Percentiles rank a stretch among this genome's conserved stretches.
Conservation (phyloP, 108 stramenopile genomes). For the Skeletonema costatum region DNA sequence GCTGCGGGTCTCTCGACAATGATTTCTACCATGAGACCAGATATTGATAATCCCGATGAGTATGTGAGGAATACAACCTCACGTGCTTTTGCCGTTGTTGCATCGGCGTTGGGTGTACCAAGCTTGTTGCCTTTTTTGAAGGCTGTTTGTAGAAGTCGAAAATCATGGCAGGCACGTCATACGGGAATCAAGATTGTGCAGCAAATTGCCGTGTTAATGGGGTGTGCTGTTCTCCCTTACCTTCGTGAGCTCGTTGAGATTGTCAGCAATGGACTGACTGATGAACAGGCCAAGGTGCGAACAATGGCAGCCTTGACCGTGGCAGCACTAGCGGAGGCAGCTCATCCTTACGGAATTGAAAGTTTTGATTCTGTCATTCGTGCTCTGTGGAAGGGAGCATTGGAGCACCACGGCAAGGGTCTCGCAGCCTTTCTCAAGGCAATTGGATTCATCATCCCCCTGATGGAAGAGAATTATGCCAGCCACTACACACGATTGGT, state of each 20-base stretch:
- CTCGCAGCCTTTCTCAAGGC: constrained; percentile 98
- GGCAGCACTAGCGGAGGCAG: constrained; percentile 96
- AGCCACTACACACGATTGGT: constrained; percentile 98
- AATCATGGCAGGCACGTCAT: constrained; percentile 99
- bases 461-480: constrained; percentile 99
- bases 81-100: constrained; percentile 98
- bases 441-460: constrained; percentile 97
- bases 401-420: constrained; percentile 96
- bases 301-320: constrained; percentile 97
- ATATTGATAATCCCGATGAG: constrained; percentile 98
- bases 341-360: constrained; percentile 99
- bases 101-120: constrained; percentile 97
- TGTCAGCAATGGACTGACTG: constrained; percentile 94
- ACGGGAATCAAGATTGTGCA: constrained; percentile 99
- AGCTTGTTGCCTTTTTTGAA: constrained; percentile 97
- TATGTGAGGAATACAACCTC: constrained; percentile 98
- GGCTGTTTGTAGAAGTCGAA: constrained; percentile 96
- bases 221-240: constrained; percentile 98
- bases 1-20: constrained; percentile 99
- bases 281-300: constrained; percentile 97
- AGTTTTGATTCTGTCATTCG: constrained; percentile 98
- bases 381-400: constrained; percentile 98
- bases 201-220: constrained; percentile 98
- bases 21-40: constrained; percentile 99
- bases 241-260: constrained; percentile 95